phyloP scores from a whole-genome alignment of 2,329 filamentous ascomycete species.

The Ploettnerulaceae sp. region DNA sequence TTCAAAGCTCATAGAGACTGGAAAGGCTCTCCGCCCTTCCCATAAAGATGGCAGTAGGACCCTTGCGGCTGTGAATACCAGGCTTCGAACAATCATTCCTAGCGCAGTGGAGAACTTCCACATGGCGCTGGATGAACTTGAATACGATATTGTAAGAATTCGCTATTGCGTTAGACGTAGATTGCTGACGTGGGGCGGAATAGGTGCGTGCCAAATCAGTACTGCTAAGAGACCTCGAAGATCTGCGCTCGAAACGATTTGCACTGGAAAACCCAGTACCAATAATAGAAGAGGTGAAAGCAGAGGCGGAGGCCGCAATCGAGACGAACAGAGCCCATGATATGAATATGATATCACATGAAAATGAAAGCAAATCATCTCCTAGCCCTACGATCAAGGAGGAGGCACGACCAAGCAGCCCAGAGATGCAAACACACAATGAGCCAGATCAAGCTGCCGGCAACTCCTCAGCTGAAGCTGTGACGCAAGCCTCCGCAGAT shows the following conservation, averaged over 20 bases:
- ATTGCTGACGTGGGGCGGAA: constrained; percentile 9
- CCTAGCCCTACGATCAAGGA: constrained; percentile 21
- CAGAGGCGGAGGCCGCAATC: constrained; percentile 25
- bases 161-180: background rate
- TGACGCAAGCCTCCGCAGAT: constrained; percentile 1
- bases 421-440: constrained; percentile 10
- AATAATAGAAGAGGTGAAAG: constrained; percentile 12
- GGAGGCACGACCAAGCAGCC: constrained; percentile 16
- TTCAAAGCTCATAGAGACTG: constrained; percentile 52
- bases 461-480: constrained; percentile 15
- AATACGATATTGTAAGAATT: constrained; percentile 50
- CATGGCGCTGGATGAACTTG: constrained; percentile 50
- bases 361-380: background rate
- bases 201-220: constrained; percentile 51
- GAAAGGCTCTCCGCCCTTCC: constrained; percentile 50
- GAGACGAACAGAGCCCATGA: background rate
- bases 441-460: constrained; percentile 1
- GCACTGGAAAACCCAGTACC: constrained; percentile 28
- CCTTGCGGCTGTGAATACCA: constrained; percentile 27
- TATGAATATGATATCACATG: background rate
- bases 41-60: constrained; percentile 43
- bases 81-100: constrained; percentile 28
- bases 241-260: constrained; percentile 27
- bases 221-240: constrained; percentile 49
- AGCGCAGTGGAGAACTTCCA: constrained; percentile 38